Evolutionary conservation across 306 rosid genomes (phyloP), one percentile per base, ranked within the genome.

Genomic region (Begonia masoniana): DNA sequence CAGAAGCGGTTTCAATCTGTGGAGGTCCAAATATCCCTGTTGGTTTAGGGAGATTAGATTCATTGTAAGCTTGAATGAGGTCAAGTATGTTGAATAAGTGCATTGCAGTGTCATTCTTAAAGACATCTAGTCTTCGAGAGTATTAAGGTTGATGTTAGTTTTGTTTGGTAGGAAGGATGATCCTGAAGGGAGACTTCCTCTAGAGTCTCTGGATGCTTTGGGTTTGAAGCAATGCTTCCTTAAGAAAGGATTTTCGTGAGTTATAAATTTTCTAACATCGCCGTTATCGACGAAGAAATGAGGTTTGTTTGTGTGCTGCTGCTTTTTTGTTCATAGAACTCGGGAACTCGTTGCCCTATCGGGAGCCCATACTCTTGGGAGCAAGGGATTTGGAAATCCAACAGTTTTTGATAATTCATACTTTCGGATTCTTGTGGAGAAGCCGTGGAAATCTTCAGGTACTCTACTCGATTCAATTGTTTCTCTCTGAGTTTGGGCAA

Each of bases 331-430:
- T 67, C 61, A 62, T 77, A 91, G 99, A 74, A 79, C 92, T 45
- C 84, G 74, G 53, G 94, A 91, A 59, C 88, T 91, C 31, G 94
- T 86, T 57, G 99, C 93, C 58, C 80, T 91, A 41, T 83, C 96
- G 41, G 99, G 96, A 74, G 99, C 96, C 56, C 96, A 91, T 70
- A 91, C 99, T 42, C 63, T 86, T 57, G 99, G 99, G 62, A 79
- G 74, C 59, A 91, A 86, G 81, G 99, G 92, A 63, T 91, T 91
- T 58, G 96, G 96, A 74, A 76, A 70, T 59, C 85, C 99, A 31
- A 66, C 62, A 45, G 73, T 82, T 53, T 91, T 91, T 71, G 99
- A 91, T 65, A 83, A 86, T 67, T 61, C 99, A 24, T 91, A 91
- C 76, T 91, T 83, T 66, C 80, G 75, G 76, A 78, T 86, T 71